Percentiles rank a stretch among this genome's conserved stretches.
These are phyloP conservation scores for Salix udensis DNA, from an alignment of 345 rosid species.

Conservation along the genomic window DNA sequence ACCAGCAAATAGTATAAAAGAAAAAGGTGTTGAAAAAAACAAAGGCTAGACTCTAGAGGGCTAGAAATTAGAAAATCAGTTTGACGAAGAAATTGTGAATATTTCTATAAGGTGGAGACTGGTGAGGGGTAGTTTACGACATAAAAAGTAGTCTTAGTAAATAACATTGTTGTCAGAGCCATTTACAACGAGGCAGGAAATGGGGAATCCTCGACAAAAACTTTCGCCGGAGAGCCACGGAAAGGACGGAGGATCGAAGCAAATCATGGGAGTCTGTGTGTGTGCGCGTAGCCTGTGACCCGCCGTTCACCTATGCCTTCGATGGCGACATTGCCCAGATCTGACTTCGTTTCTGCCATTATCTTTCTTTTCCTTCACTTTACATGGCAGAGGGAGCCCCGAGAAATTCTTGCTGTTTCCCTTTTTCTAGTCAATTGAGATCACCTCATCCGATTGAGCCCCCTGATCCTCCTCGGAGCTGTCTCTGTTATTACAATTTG, in stretches of 20 bases:
- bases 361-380: neutral
- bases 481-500: neutral
- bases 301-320: conserved; percentile 19
- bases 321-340: neutral
- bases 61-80: neutral
- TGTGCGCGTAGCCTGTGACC: conserved; percentile 18
- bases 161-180: neutral
- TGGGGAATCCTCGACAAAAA: neutral
- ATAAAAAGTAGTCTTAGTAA: neutral
- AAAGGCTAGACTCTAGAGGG: neutral
- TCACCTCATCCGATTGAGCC: neutral
- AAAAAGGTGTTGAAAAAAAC: neutral
- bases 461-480: neutral
- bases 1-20: neutral
- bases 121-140: too few relatives aligned
- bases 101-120: neutral
- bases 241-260: too few relatives aligned
- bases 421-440: neutral
- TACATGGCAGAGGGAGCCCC: too few relatives aligned
- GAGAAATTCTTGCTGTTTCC: too few relatives aligned
- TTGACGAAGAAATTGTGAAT: neutral
- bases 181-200: neutral
- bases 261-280: neutral
- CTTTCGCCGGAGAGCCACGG: neutral
- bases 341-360: neutral